Base-by-base conservation (phyloP, 768 basidiomycete genomes). In the Clathrus columnatus region DNA sequence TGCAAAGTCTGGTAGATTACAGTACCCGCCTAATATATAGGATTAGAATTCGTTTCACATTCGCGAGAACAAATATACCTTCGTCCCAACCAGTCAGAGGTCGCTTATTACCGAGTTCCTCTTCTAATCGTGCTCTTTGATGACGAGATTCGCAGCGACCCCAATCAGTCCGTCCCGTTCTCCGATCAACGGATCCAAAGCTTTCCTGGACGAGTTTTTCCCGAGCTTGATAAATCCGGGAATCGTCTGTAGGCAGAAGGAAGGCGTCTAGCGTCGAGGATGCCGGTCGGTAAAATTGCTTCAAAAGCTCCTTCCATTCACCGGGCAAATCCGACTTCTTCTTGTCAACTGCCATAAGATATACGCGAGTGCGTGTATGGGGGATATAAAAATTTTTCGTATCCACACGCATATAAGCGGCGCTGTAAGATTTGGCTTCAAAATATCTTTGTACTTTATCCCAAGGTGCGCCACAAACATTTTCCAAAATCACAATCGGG, bases 31-130 rank as follows among this genome's bases (percentile, higher is more conserved):
- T 87, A 17, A 50, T 20, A 2, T 30, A 51, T 6, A 54, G 36
- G 28, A 24, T 20, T 48, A 45, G 16, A 21, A 17, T 23, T 18
- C 5, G 24, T 11, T 59, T 27, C 1, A 29, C n/a, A 49, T 47
- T 43, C 0, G 11, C 41, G 16, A 11, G 48, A 7, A 32, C 7
- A 5, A 28, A 56, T 73, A 60, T 66, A 81, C 91, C 88, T 75
- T 94, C 91, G 54, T 92, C 89, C 94, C 94, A 97, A 68, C 81
- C 83, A 0, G 94, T 96, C 20, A 95, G 70, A 3, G 92, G 92
- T 36, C 92, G 81, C 64, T 89, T 87, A 18, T 79, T 72, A 2
- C 94, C 94, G 27, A 97, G 71, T 5, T 74, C 69, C 62, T 95
- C 93, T 60, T 94, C 91, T 4, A 89, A 73, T 43, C 94, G 79